Evolutionary conservation across 2,329 filamentous ascomycete genomes (phyloP), one percentile per base, ranked within the genome.

Genomic region (Drechslerella dactyloides): DNA sequence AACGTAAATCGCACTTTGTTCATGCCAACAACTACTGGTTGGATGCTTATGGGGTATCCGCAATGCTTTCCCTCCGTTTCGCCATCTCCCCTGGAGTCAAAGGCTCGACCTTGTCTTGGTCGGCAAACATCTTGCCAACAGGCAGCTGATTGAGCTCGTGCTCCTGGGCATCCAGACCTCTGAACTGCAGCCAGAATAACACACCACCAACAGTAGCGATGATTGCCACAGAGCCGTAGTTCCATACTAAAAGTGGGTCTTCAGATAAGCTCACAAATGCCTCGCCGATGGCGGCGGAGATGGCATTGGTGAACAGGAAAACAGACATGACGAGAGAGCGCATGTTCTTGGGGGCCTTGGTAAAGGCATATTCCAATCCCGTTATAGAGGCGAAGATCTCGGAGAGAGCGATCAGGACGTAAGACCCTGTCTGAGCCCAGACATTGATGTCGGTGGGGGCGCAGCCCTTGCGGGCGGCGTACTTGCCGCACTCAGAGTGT

Each of bases 301-400:
- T 83, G 65, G 89, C 89, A 30, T 83, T 87, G 83, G 86, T 90
- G 81, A 89, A 87, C 42, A 91, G 83, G 77, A 87, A 87, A 76
- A 91, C 82, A 19, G 85, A 85, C 79, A 81, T 83, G 11, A 92
- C 88, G 11, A 91, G 83, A 0, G 87, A 89, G 74, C 89, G 87
- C 89, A 93, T 92, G 82, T 91, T 91, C 77, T 85, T 85, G 19
- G 89, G 89, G 0, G 89, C 88, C 80, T 90, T 90, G 78, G 87
- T 87, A 81, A 87, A 91, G 35, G 89, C 89, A 74, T 90, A 90
- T 78, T 91, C 89, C 74, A 89, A 85, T 1, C 86, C 86, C 1
- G 84, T 86, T 65, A 86, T 82, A 7, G 82, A 84, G 1, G 83
- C 82, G 73, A 86, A 83, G 76, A 85, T 85, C 76, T 86, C 84